A percentile compares a stretch with the other conserved stretches of the same genome.
phyloP scores from a whole-genome alignment of 345 rosid genomes.

The Salix suchowensis region DNA sequence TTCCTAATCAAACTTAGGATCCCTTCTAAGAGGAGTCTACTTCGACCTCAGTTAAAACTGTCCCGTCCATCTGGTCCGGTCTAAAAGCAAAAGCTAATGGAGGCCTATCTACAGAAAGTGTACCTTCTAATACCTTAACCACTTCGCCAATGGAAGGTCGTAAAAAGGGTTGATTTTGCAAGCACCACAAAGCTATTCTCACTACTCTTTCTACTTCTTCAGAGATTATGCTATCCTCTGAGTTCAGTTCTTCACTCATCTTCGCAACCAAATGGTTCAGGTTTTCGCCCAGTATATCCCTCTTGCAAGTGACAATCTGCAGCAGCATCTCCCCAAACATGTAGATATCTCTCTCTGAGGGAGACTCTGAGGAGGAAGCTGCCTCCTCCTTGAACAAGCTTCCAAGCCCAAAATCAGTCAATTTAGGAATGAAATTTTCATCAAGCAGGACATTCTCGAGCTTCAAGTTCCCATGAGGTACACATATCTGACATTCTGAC shows the following conservation, averaged over 20 bases:
- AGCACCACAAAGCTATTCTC: slow-evolving; percentile 37
- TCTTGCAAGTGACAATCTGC: slow-evolving; percentile 27
- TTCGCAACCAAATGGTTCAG: slow-evolving; percentile 13
- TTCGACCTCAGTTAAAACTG: slow-evolving; percentile 4
- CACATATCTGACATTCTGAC: slow-evolving; percentile 26
- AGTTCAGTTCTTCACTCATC: slow-evolving; percentile 9
- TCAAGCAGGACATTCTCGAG: slow-evolving; percentile 35
- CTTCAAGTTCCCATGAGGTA: slow-evolving; percentile 38
- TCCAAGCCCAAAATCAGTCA: slow-evolving; percentile 32
- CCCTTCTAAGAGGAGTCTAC: slow-evolving; percentile 7
- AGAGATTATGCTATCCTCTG: slow-evolving; percentile 9
- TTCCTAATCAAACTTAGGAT: slow-evolving; percentile 8
- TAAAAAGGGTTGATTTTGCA: slow-evolving; percentile 38
- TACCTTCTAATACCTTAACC: slow-evolving; percentile 41
- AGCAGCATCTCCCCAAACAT: slow-evolving; percentile 35
- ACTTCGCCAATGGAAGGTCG: slow-evolving; percentile 41
- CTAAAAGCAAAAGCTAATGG: slow-evolving; percentile 18
- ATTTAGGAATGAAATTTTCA: slow-evolving; percentile 28
- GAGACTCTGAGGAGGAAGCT: slow-evolving; percentile 31
- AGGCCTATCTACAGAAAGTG: slow-evolving; percentile 42
- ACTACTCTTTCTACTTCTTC: slow-evolving; percentile 28
- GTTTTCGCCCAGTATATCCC: slow-evolving; percentile 13
- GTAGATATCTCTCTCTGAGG: slow-evolving; percentile 29
- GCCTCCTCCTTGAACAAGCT: slow-evolving; percentile 20
- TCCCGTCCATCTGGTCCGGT: slow-evolving; percentile 3